Evolutionary conservation across 768 basidiomycete genomes (phyloP), one percentile per base, ranked within the genome.

Genomic region (Tricholomella constricta): DNA sequence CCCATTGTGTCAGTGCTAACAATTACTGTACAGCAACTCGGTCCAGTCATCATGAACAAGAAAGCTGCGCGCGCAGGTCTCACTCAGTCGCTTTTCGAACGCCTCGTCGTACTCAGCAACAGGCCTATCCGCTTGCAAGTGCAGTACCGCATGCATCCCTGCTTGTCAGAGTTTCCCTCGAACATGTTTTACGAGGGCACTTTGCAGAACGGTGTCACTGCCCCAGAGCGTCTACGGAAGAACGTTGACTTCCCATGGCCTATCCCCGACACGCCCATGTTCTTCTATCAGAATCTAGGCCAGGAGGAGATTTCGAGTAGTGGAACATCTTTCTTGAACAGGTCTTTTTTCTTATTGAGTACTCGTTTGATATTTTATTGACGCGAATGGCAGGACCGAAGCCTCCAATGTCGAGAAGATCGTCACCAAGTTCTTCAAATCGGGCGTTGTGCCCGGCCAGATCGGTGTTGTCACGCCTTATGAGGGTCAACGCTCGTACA

Each of bases 131-230:
- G 97, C 49, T 84, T 99, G 25, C 96, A 98, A 73, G 97, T 99
- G 25, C 97, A 99, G 72, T 99, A 99, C 67, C 95, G 97, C 70
- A 99, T 99, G 97, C 97, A 99, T 68, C 97, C 97, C 7, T 98
- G 96, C 69, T 78, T 98, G 48, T 98, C 97, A 38, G 95, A 98
- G 72, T 99, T 99, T 77, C 96, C 97, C 2, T 96, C 94, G 54
- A 99, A 99, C 72, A 99, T 99, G 97, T 98, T 99, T 77, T 99
- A 99, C 70, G 97, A 99, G 68, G 97, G 97, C 20, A 96, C 96
- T 0, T 72, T 99, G 23, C 97, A 99, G 73, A 99, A 99, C 67
- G 97, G 97, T 68, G 97, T 99, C 48, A 99, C 97, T 10, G 97
- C 97, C 14, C 97, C 97, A 4, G 97, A 99, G 69, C 84, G 97